Evolutionary conservation across 2,329 filamentous ascomycete genomes (phyloP).

Genomic region (Sporothrix brunneoviolacea): DNA sequence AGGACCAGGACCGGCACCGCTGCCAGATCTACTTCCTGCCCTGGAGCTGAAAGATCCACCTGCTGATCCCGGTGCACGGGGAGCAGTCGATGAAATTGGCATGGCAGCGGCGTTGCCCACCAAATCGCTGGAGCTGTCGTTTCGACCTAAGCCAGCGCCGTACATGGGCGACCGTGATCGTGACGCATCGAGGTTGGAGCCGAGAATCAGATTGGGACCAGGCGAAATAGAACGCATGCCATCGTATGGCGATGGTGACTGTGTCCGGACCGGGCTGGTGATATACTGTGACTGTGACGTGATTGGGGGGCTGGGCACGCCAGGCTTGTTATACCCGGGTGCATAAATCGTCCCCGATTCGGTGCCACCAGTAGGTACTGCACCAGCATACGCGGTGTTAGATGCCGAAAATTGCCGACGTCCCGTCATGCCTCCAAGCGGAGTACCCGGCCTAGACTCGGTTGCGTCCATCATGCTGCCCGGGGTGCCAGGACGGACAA

Average conservation of each 20-base stretch:
- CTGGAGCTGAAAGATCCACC: background rate
- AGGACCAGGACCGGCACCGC: background rate
- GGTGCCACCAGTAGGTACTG: background rate
- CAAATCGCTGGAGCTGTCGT: slow-evolving; percentile 48
- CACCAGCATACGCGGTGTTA: slow-evolving; percentile 1
- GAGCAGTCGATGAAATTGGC: slow-evolving; percentile 30
- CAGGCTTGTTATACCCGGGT: slow-evolving; percentile 17
- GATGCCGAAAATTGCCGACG: slow-evolving; percentile 19
- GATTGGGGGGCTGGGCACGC: slow-evolving; percentile 10
- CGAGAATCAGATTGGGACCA: slow-evolving; percentile 21
- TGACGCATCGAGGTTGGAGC: slow-evolving; percentile 21
- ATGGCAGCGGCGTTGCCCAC: slow-evolving; percentile 47
- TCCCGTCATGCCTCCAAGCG: slow-evolving; percentile 31
- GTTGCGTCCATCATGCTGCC: slow-evolving; percentile 40
- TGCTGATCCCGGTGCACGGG: background rate
- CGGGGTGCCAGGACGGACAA: slow-evolving; percentile 56
- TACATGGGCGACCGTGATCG: slow-evolving; percentile 44
- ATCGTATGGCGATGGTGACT: slow-evolving; percentile 13
- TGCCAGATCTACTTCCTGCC: background rate
- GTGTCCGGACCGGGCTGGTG: slow-evolving; percentile 3
- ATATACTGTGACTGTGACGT: slow-evolving; percentile 8
- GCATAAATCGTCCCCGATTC: slow-evolving; percentile 17
- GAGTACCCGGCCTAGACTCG: slow-evolving; percentile 46
- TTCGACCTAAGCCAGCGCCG: slow-evolving; percentile 33
- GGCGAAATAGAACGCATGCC: slow-evolving; percentile 11